Evolutionary conservation across 352 stramenopile genomes (phyloP).

Genomic region (Phytophthora nicotianae): DNA sequence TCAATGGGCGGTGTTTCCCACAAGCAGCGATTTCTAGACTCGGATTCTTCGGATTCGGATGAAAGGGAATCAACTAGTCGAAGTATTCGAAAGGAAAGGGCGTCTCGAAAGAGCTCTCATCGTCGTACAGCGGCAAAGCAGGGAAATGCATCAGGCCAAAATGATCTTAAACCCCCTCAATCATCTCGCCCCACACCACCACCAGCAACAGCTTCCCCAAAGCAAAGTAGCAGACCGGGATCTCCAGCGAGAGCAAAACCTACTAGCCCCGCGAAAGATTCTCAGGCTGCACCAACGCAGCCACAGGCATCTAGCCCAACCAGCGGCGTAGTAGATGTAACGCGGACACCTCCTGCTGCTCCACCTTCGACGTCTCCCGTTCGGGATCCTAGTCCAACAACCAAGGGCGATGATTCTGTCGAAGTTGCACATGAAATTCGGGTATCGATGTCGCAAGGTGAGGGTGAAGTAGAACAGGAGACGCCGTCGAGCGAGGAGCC

Average conservation of each 20-base stretch:
- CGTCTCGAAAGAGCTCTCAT: slow-evolving; percentile 4
- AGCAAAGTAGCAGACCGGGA: slow-evolving; percentile 6
- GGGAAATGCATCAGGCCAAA: not conserved
- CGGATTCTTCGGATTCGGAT: slow-evolving; percentile 60
- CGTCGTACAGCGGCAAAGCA: slow-evolving; percentile 16
- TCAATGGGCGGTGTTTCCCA: slow-evolving; percentile 47
- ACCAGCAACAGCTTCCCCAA: slow-evolving; percentile 10
- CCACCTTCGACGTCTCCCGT: slow-evolving; percentile 8
- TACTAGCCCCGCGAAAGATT: slow-evolving; percentile 7
- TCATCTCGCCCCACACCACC: slow-evolving; percentile 10
- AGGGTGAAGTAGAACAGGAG: slow-evolving; percentile 6
- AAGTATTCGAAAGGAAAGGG: slow-evolving; percentile 11
- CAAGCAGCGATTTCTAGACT: slow-evolving; percentile 80
- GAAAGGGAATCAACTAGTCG: slow-evolving; percentile 14
- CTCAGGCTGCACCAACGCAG: slow-evolving; percentile 3
- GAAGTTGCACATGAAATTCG: not conserved
- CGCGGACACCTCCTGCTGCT: slow-evolving; percentile 5
- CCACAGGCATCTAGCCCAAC: not conserved
- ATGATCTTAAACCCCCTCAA: not conserved
- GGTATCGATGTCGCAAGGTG: slow-evolving; percentile 2
- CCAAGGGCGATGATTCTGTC: slow-evolving; percentile 8
- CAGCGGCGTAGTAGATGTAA: slow-evolving; percentile 4
- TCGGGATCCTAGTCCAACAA: slow-evolving; percentile 9
- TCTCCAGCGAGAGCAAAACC: slow-evolving; percentile 17
- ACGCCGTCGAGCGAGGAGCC: slow-evolving; percentile 2